Percentiles rank a stretch among this genome's conserved stretches.
These are phyloP conservation scores for Colletotrichum orbiculare DNA, from an alignment of 2,329 filamentous ascomycete genomes.

Conservation along the genomic window DNA sequence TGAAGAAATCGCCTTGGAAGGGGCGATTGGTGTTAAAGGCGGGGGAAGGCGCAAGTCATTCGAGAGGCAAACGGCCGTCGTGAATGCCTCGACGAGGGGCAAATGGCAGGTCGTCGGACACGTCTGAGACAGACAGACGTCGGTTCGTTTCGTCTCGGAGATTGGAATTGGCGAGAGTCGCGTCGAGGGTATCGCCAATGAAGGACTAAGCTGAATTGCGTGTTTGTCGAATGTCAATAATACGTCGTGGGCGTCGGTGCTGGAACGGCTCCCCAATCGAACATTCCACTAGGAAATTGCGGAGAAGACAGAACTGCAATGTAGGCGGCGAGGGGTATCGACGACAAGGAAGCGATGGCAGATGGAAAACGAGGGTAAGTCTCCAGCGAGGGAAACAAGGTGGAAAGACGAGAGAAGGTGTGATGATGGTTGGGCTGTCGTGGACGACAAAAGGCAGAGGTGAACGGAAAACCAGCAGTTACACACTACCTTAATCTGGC, in stretches of 20 bases:
- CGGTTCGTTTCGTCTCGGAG: conserved; percentile 11
- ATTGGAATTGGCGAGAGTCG: conserved; percentile 15
- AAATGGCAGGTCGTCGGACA: conserved; percentile 10
- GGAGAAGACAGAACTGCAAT: conserved; percentile 1
- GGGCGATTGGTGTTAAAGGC: conserved; percentile 17
- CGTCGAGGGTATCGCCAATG: conserved; percentile 25
- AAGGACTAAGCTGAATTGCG: conserved; percentile 14
- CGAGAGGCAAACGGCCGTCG: conserved; percentile 19
- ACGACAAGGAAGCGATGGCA: neutral
- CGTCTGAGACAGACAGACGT: conserved; percentile 21
- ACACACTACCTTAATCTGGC: neutral
- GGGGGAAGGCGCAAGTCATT: conserved; percentile 26
- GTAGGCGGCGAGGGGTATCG: conserved; percentile 2
- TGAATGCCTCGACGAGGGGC: conserved; percentile 22
- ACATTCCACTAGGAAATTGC: conserved; percentile 24
- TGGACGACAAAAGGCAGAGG: no score
- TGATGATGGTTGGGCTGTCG: conserved; percentile 8
- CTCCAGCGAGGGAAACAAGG: conserved; percentile 29
- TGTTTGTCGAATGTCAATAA: conserved; percentile 33
- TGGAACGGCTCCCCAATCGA: conserved; percentile 18
- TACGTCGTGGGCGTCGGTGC: conserved; percentile 7
- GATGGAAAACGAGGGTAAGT: conserved; percentile 21
- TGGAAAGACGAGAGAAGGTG: conserved; percentile 14
- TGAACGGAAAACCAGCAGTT: no score
- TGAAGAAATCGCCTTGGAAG: conserved; percentile 15